Evolutionary conservation across 768 basidiomycete genomes (phyloP), one percentile per base, ranked within the genome.

Genomic region (Sistotremastrum suecicum): DNA sequence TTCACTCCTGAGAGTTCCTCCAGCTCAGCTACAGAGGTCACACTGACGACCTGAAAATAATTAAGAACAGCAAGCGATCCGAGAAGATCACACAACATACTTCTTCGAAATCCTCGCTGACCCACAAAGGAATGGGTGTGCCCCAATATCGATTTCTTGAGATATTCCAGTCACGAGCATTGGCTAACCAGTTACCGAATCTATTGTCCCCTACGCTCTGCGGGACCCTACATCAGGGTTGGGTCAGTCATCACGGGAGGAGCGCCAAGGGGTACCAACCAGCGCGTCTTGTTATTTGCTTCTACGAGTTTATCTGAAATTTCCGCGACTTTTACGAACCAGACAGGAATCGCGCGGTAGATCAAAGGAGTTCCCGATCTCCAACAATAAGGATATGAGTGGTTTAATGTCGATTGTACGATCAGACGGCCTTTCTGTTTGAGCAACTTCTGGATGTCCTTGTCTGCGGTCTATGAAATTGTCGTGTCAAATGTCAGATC

Each of bases 101-200:
- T 76, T 99, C 95, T 59, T 89, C 74, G 55, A 76, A 68, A 62
- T 99, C 95, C 0, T 92, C 89, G 56, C 85, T 91, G 30, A 70
- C 88, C 95, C 95, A 99, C 34, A 99, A 67, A 7, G 95, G 95
- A 46, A 99, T 80, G 11, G 95, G 95, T 4, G 92, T 98, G 34
- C 94, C 95, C 92, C 92, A 99, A 61, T 98, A 99, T 41, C 95
- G 76, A 68, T 98, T 98, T 50, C 95, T 76, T n/a, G 92, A 95
- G 51, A 99, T 73, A 58, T 97, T 98, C 95, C 95, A 99, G 58
- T 99, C 95, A 20, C 92, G 76, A n/a, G 95, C 95, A 61, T 94
- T 97, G 41, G 84, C 82, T 43, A 99, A 71, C 95, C 95, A 99
- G 61, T 89, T 92, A 20, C 90, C 91, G 58, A 99, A 99, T 34